Evolutionary conservation across 164 flowering plant species (phyloP).

Genomic region (Malania oleifera): DNA sequence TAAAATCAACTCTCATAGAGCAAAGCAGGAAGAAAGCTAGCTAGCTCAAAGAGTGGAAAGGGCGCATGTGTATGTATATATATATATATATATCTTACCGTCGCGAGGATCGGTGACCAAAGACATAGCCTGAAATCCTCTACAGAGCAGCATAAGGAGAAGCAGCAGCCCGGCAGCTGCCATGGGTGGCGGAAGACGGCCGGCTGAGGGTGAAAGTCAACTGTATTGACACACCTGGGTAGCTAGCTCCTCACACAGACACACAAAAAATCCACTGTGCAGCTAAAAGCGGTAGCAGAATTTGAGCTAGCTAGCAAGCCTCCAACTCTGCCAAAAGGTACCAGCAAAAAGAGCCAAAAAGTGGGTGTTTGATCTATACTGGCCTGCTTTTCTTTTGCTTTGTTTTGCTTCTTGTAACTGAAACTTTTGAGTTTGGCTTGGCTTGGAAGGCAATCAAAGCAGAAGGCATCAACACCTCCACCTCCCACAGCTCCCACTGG

Average conservation of each 20-base stretch:
- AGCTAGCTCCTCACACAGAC: background rate
- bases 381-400: background rate
- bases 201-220: background rate
- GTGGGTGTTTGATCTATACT: too few relatives aligned
- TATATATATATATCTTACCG: slow-evolving; percentile 5
- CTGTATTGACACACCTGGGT: background rate
- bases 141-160: slow-evolving; percentile 12
- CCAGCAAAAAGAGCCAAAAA: too few relatives aligned
- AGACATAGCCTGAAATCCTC: slow-evolving; percentile 1
- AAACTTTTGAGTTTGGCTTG: slow-evolving; percentile 14
- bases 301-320: too few relatives aligned
- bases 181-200: background rate
- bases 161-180: slow-evolving; percentile 6
- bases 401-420: background rate
- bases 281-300: background rate
- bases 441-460: slow-evolving; percentile 23
- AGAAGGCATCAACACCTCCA: background rate
- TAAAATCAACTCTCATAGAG: background rate
- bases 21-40: background rate
- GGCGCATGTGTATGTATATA: too few relatives aligned
- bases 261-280: background rate
- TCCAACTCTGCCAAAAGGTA: too few relatives aligned
- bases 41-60: background rate
- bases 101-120: slow-evolving; percentile 19
- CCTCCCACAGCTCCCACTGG: background rate